Base-by-base conservation (phyloP, 805 yeast species). In the Yarrowia sp. region DNA sequence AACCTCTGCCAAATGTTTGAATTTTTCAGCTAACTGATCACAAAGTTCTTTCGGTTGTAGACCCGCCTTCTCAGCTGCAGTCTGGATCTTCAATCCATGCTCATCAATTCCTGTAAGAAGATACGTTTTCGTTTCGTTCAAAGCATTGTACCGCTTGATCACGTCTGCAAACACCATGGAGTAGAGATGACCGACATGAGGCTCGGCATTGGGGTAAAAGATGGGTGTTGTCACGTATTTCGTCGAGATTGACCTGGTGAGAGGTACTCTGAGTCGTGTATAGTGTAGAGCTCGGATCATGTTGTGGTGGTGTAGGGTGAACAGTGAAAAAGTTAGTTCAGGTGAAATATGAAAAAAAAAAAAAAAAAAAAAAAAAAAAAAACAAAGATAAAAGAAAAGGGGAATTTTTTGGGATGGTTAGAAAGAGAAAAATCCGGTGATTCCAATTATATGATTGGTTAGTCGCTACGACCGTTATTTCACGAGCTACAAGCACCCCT, bases 31-130 rank as follows among this genome's bases (percentile, higher is more conserved):
- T 2, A 90, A 81, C 13, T 76, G 76, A 72, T 93, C 96, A 22
- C 92, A 96, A 70, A 92, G 88, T 48, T 74, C 72, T 71, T 87
- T 81, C 0, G 97, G 90, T 0, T 77, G 76, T n/a, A 74, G 73
- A 0, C 80, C 80, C 7, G 79, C 81, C 65, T 78, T 79, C 35
- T 77, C 79, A 0, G 97, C 96, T 0, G 96, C 98, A n/a, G 83
- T 80, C 70, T 90, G 96, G 35, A 93, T 93, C 78, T 95, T 95
- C 64, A 92, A 77, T 0, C 99, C 99, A 74, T 95, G 99, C 75
- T 95, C 99, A 74, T 95, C 99, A 0, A 98, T 92, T 0, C 99
- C 99, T 0, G 98, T 95, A 71, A 92, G 82, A 66, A 77, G 82
- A 47, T 39, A 45, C 0, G 65, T 36, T 14, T 35, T 22, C 7